Percentiles rank a stretch among this genome's conserved stretches.
Evolutionary conservation across 495 filamentous ascomycete genomes (phyloP).

Genomic region (Aspergillus cavernicola): DNA sequence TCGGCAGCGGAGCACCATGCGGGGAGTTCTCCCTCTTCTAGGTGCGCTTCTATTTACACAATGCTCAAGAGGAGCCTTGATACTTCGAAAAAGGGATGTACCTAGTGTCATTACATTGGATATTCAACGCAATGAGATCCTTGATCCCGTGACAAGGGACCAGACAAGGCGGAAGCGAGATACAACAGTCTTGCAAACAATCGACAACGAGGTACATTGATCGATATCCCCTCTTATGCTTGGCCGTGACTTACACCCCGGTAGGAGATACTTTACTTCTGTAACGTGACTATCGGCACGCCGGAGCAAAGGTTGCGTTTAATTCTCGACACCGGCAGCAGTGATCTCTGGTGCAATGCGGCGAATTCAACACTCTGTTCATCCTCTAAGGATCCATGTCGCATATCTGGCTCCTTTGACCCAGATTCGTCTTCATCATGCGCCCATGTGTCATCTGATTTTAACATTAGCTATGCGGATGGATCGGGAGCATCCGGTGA

Average conservation of each 20-base stretch:
- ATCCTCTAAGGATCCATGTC: conserved; percentile 43
- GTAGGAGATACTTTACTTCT: conserved; percentile 59
- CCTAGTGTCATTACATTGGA: conserved; percentile 37
- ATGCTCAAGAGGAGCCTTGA: conserved; percentile 17
- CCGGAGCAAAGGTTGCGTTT: conserved; percentile 60
- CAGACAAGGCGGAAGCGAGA: conserved; percentile 33
- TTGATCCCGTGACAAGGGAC: conserved; percentile 33
- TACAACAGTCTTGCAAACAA: conserved; percentile 27
- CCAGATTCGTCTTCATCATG: conserved; percentile 81
- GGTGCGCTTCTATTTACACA: conserved; percentile 16
- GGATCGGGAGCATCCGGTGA: conserved; percentile 76
- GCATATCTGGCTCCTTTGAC: conserved; percentile 60
- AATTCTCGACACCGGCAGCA: conserved; percentile 80
- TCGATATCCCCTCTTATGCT: background rate
- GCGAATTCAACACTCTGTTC: conserved; percentile 59
- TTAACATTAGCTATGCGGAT: conserved; percentile 92
- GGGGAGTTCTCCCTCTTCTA: conserved; percentile 1
- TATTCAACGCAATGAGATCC: conserved; percentile 35
- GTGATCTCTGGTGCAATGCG: conserved; percentile 86
- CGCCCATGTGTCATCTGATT: conserved; percentile 67
- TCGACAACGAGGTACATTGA: conserved; percentile 42
- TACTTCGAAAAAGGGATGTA: conserved; percentile 29
- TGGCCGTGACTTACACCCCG: background rate
- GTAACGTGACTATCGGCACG: conserved; percentile 69
- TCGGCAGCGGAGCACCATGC: too few relatives aligned